A percentile compares a stretch with the other conserved stretches of the same genome.
Evolutionary conservation across 2,329 filamentous ascomycete species (phyloP).

Genomic region (Celoporthe dispersa): DNA sequence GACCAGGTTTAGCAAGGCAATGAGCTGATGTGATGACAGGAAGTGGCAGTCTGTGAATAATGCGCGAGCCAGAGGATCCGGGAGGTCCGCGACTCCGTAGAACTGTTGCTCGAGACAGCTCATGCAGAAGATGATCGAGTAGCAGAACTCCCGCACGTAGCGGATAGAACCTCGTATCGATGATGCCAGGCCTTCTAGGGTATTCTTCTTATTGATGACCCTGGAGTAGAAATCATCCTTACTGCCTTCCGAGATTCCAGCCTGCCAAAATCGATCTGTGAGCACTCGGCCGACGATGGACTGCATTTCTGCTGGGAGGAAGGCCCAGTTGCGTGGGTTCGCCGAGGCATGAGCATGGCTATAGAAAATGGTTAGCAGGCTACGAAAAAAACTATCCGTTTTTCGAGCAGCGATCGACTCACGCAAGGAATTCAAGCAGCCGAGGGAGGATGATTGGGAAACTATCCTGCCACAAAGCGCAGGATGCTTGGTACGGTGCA

Average conservation of each 20-base stretch:
- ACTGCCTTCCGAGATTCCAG: slow-evolving; percentile 92
- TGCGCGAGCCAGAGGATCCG: slow-evolving; percentile 79
- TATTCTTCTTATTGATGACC: slow-evolving; percentile 85
- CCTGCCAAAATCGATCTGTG: slow-evolving; percentile 97
- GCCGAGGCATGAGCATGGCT: slow-evolving; percentile 91
- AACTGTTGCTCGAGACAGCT: slow-evolving; percentile 85
- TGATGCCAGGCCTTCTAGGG: slow-evolving; percentile 91
- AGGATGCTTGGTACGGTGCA: slow-evolving; percentile 74
- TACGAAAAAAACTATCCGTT: not conserved
- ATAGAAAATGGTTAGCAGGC: slow-evolving; percentile 26
- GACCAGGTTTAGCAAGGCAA: slow-evolving; percentile 87
- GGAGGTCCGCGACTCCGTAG: slow-evolving; percentile 86
- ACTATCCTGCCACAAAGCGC: slow-evolving; percentile 81
- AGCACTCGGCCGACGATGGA: slow-evolving; percentile 79
- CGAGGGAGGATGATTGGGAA: slow-evolving; percentile 85
- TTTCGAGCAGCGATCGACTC: slow-evolving; percentile 30
- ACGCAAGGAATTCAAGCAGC: slow-evolving; percentile 81
- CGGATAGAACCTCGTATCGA: slow-evolving; percentile 88
- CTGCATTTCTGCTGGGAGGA: slow-evolving; percentile 75
- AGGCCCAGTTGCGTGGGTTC: slow-evolving; percentile 81
- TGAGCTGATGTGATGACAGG: slow-evolving; percentile 90
- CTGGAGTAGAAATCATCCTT: slow-evolving; percentile 96
- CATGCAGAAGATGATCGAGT: slow-evolving; percentile 93
- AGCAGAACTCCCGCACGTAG: slow-evolving; percentile 89
- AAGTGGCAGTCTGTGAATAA: slow-evolving; percentile 82